phyloP scores from a whole-genome alignment of 2,329 filamentous ascomycete species.

The Trichoderma aggressivum region DNA sequence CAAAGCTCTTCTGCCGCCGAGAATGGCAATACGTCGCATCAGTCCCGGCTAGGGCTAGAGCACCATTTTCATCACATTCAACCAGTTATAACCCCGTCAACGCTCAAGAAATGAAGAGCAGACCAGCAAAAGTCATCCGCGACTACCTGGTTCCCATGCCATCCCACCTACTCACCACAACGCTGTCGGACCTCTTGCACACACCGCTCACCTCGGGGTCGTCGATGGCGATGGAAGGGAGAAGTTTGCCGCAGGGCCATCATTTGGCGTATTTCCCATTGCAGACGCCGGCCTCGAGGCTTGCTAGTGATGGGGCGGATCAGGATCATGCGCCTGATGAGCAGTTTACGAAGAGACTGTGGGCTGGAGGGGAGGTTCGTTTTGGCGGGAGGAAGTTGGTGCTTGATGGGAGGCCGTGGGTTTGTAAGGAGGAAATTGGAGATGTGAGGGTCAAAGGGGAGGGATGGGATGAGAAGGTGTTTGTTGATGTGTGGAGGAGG shows the following conservation, averaged over 20 bases:
- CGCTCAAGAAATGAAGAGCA: slow-evolving; percentile 26
- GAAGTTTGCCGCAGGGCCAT: slow-evolving; percentile 56
- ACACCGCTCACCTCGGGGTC: not conserved
- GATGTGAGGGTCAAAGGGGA: slow-evolving; percentile 36
- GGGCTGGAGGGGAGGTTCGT: slow-evolving; percentile 74
- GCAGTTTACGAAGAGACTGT: slow-evolving; percentile 75
- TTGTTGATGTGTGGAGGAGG: slow-evolving; percentile 49
- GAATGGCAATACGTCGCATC: not conserved
- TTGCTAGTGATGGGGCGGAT: slow-evolving; percentile 84
- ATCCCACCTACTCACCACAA: slow-evolving; percentile 62
- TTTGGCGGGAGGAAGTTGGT: slow-evolving; percentile 41
- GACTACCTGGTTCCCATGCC: slow-evolving; percentile 55
- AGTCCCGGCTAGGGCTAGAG: not conserved
- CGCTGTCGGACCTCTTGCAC: slow-evolving; percentile 55
- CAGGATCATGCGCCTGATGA: slow-evolving; percentile 69
- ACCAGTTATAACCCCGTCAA: not conserved
- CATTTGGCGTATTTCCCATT: slow-evolving; percentile 88
- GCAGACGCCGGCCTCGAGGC: slow-evolving; percentile 54
- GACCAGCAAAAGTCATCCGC: slow-evolving; percentile 36
- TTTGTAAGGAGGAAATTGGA: slow-evolving; percentile 47
- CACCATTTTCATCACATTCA: not conserved
- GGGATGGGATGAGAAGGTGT: slow-evolving; percentile 46
- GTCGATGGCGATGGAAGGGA: not conserved
- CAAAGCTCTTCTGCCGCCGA: not conserved
- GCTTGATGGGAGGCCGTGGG: slow-evolving; percentile 38